These are phyloP conservation scores for Fusarium redolens DNA, from an alignment of 2,329 filamentous ascomycete genomes.

Conservation along the genomic window DNA sequence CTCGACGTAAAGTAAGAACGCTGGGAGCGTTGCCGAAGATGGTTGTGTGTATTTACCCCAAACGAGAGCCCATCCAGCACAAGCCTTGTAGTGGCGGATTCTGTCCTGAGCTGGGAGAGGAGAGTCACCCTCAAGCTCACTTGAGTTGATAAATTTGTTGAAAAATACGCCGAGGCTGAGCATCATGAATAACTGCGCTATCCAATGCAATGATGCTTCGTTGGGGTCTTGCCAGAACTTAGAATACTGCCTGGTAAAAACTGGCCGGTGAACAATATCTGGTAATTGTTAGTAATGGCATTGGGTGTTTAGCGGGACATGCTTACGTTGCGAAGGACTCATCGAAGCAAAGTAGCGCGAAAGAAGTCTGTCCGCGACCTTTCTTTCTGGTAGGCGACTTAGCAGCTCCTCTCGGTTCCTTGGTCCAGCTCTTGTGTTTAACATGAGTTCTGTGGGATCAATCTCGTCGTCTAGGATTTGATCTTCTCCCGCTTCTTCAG, in stretches of 20 bases:
- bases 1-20: conserved; percentile 64
- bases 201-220: conserved; percentile 56
- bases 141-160: conserved; percentile 56
- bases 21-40: conserved; percentile 59
- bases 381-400: conserved; percentile 58
- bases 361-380: conserved; percentile 61
- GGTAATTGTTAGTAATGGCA: conserved; percentile 9
- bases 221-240: conserved; percentile 61
- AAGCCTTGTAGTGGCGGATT: conserved; percentile 60
- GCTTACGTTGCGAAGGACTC: conserved; percentile 63
- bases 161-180: conserved; percentile 58
- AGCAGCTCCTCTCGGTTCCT: conserved; percentile 60
- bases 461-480: conserved; percentile 49
- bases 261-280: conserved; percentile 66
- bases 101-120: conserved; percentile 55
- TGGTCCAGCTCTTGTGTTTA: conserved; percentile 54
- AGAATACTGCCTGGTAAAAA: conserved; percentile 62
- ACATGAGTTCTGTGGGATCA: conserved; percentile 56
- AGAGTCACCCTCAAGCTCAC: conserved; percentile 58
- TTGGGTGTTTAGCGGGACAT: neutral
- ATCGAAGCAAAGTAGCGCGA: conserved; percentile 65
- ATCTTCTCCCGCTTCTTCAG: conserved; percentile 52
- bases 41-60: conserved; percentile 63
- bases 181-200: conserved; percentile 64
- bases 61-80: conserved; percentile 63